Conservation (phyloP, 495 filamentous ascomycete species). For the Daldinia caldariorum region DNA sequence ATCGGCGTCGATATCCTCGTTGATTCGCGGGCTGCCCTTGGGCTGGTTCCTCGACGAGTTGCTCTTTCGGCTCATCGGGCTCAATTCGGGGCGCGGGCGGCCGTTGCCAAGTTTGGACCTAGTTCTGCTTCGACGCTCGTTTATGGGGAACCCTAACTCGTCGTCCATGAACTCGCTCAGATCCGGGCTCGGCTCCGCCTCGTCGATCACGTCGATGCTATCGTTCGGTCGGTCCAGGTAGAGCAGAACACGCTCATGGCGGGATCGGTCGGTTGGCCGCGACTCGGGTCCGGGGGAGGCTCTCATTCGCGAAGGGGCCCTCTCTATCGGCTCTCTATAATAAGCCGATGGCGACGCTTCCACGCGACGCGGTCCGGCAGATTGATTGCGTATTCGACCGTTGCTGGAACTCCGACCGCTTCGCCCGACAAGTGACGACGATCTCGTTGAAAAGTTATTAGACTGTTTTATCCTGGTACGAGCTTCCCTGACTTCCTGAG, state of each 20-base stretch:
- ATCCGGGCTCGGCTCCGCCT: constrained; percentile 52
- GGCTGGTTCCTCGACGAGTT: constrained; percentile 19
- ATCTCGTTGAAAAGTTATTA: constrained; percentile 20
- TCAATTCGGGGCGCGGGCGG: constrained; percentile 39
- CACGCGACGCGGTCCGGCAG: constrained; percentile 24
- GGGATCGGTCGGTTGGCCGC: constrained; percentile 21
- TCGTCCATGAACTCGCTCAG: constrained; percentile 54
- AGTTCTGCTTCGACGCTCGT: constrained; percentile 36
- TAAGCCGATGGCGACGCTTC: constrained; percentile 35
- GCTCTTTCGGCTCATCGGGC: constrained; percentile 29
- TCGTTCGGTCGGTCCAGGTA: constrained; percentile 47
- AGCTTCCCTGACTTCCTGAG: constrained; percentile 28
- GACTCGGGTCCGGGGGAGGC: constrained; percentile 24
- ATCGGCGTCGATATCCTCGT: constrained; percentile 20
- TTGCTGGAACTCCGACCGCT: constrained; percentile 5
- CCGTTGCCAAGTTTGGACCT: constrained; percentile 34
- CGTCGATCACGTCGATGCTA: constrained; percentile 43
- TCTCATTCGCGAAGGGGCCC: constrained; percentile 17
- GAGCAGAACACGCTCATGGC: constrained; percentile 47
- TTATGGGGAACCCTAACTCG: constrained; percentile 39
- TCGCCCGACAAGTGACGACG: constrained; percentile 30
- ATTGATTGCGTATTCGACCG: constrained; percentile 18
- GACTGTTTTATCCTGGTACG: constrained; percentile 24
- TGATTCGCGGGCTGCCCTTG: background rate
- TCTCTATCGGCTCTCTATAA: constrained; percentile 38